Percentiles rank a stretch among this genome's conserved stretches.
phyloP scores from a whole-genome alignment of 257 asterid species.

The Solanum gracilifrons region DNA sequence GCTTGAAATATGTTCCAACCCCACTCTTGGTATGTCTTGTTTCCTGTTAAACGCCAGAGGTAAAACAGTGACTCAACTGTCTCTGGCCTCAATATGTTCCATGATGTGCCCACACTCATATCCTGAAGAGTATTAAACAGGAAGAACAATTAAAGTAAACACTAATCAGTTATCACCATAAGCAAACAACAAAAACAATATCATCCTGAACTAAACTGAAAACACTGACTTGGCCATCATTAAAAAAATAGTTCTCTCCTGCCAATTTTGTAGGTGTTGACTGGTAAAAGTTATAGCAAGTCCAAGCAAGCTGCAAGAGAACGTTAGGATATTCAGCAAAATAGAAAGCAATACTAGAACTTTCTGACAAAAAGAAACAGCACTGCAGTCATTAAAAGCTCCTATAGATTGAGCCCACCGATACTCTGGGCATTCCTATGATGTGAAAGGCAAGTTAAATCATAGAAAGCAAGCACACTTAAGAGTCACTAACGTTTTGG shows the following conservation, averaged over 20 bases:
- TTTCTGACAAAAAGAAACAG: not conserved
- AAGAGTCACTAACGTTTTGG: not conserved
- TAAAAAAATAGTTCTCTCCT: constrained; percentile 91
- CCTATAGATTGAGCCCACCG: not conserved
- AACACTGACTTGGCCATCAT: constrained; percentile 57
- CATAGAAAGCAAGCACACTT: not conserved
- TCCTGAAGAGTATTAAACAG: constrained; percentile 38
- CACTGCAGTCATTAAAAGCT: not conserved
- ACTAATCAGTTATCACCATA: not conserved
- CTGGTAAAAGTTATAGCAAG: constrained; percentile 97
- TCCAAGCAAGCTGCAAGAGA: constrained; percentile 88
- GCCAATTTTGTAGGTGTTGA: constrained; percentile 97
- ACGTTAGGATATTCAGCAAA: constrained; percentile 4
- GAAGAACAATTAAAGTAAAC: not conserved
- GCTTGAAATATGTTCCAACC: constrained; percentile 99
- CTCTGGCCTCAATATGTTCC: constrained; percentile 99
- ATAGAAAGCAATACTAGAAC: not conserved
- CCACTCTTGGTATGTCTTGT: constrained; percentile 97
- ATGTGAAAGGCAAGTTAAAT: not conserved
- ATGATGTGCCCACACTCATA: constrained; percentile 96
- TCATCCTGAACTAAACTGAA: not conserved
- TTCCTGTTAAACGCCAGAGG: constrained; percentile 98
- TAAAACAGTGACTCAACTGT: constrained; percentile 97
- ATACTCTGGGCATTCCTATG: not conserved
- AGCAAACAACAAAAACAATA: not conserved